Base-by-base conservation (phyloP, 331 rosid genomes). In the Phaseolus coccineus region DNA sequence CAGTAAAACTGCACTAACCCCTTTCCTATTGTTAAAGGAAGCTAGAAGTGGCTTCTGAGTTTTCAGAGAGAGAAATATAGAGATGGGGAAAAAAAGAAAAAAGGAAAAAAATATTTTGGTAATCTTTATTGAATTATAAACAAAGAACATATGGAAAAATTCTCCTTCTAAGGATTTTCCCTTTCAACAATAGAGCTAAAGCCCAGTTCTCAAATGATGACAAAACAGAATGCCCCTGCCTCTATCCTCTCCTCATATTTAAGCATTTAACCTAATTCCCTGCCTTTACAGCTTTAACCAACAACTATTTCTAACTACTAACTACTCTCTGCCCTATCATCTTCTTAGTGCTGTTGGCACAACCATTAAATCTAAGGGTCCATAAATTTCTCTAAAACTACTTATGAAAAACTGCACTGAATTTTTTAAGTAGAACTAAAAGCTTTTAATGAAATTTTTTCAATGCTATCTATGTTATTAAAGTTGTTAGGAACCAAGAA, bases 21-120 rank as follows among this genome's bases (percentile, higher is more conserved):
- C 27, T 58, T 58, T 64, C 65, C 14, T 16, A 9, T 64, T 59
- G 69, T 63, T 63, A 33, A 24, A 59, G 70, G 70, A 64, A 64
- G 15, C 28, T 7, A 64, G 27, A 64, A 35, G 19, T 3, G 28
- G 13, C 48, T 35, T 27, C 39, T 64, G 48, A 64, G 70, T 64
- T 64, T 63, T 35, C 15, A 35, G 28, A 64, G 28, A 33, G 24
- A 63, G 14, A 35, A 42, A 42, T 2, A 42, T 42, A 42, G 24
- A 62, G 66, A 59, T 13, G 68, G 1, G 24, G 31, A 62, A 62
- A 30, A 30, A 61, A 28, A 40, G 3, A 4, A 24, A 24, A 19
- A 19, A 19, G 22, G 4, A 62, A 16, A 63, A 31, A 4, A 7
- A 33, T 15, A 24, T 1, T 62, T 31, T 15, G 46, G 25, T 62